phyloP scores from a whole-genome alignment of 129 eudicot genomes.

The Chrysanthemum lavandulifolium region DNA sequence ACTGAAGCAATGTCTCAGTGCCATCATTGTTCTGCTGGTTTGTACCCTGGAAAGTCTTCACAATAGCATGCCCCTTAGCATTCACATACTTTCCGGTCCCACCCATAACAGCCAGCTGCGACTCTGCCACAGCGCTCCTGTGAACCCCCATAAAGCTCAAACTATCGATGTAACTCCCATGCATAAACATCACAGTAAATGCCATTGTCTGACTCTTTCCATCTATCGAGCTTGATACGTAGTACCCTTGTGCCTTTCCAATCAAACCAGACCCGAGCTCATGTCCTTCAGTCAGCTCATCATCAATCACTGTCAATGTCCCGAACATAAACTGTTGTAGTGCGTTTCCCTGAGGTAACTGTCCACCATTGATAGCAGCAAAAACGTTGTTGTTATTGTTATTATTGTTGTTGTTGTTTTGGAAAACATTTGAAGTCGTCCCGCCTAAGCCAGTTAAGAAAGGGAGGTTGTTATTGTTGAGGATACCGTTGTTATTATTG shows the following conservation, averaged over 20 bases:
- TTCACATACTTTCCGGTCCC: slow-evolving; percentile 80
- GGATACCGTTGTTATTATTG: slow-evolving; percentile 28
- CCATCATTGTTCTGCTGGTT: slow-evolving; percentile 67
- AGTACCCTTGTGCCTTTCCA: slow-evolving; percentile 82
- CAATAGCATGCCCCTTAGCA: slow-evolving; percentile 65
- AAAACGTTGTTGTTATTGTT: slow-evolving; percentile 27
- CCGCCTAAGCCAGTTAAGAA: slow-evolving; percentile 54
- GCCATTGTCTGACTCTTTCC: slow-evolving; percentile 79
- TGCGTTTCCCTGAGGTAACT: slow-evolving; percentile 49
- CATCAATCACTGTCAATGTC: slow-evolving; percentile 71
- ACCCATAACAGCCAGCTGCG: slow-evolving; percentile 81
- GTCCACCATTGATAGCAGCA: slow-evolving; percentile 46
- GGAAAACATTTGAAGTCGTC: slow-evolving; percentile 25
- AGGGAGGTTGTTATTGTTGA: slow-evolving; percentile 46
- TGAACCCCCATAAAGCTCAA: slow-evolving; percentile 76
- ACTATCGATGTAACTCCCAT: slow-evolving; percentile 60
- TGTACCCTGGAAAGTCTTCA: slow-evolving; percentile 49
- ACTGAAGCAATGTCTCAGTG: slow-evolving; percentile 56
- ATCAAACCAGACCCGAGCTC: slow-evolving; percentile 63
- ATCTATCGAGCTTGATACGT: slow-evolving; percentile 59
- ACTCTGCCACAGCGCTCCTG: slow-evolving; percentile 59
- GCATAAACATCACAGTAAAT: slow-evolving; percentile 61
- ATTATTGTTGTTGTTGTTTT: slow-evolving; percentile 37
- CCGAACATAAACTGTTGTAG: slow-evolving; percentile 85
- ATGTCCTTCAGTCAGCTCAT: slow-evolving; percentile 75